Base-by-base conservation (phyloP, 2,329 filamentous ascomycete genomes). In the Beauveria medogensis region DNA sequence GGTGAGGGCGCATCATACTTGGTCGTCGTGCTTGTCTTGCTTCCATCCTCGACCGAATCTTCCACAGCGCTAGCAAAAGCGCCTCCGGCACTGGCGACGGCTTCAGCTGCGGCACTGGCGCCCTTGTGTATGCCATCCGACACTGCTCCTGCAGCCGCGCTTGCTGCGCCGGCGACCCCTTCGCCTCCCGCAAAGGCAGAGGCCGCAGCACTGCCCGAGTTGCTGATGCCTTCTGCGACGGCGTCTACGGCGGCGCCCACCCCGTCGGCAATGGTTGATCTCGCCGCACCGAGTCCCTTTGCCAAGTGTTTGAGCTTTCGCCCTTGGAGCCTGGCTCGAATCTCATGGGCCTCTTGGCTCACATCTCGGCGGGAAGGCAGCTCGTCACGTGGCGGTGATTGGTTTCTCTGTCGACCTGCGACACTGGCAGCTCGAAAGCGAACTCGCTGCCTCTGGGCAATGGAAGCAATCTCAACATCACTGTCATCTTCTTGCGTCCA, bases 391-490 rank as follows among this genome's bases (percentile, higher is more conserved):
- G 46, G 52, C 18, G 50, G 50, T 8, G 22, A 26, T n/a, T 43
- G 46, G 20, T 43, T 18, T 30, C 24, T 43, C 34, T 44, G 52
- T 61, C 59, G 43, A n/a, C 59, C 44, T 5, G 44, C 52, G 24
- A 55, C 59, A 24, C 44, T 50, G 52, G 59, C 52, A 46, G 52
- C 52, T 30, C 59, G 51, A 20, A 61, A 61, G 24, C 59, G 59
- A 24, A 28, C 10, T 2, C 59, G 59, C 44, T 61, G 51, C 37
- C 34, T 40, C 20, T 51, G 28, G 20, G 43, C 51, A 16, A 55
- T 60, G 46, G 58, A 64, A 26, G 57, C 55, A 41, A 53, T 41
- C 5, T 57, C 58, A 20, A 61, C 47, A 3, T 63, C 62, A 16
- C 52, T 55, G 44, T 61, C 59, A 20, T 61, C 59, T 28, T 50